Evolutionary conservation across 768 basidiomycete genomes (phyloP), one percentile per base, ranked within the genome.

Genomic region (Naganishia vishniacii): DNA sequence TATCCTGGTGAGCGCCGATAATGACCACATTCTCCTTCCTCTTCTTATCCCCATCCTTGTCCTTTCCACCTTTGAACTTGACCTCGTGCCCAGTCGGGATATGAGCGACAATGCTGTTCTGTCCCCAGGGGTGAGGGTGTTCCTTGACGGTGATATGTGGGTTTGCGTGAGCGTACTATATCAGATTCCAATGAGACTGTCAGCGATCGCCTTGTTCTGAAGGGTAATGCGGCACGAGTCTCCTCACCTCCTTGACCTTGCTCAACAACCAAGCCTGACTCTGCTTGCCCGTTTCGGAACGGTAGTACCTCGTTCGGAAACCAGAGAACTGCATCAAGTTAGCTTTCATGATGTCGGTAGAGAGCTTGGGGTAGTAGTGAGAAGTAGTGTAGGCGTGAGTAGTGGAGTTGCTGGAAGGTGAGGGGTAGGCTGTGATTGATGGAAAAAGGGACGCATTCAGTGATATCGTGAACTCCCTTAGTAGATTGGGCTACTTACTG

Each of bases 111-210:
- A 78, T 84, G 58, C 83, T 83, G 76, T 88, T 86, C 81, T 95
- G 92, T 11, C 86, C 86, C 91, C 91, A 92, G 2, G 84, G 78
- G 74, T 92, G 90, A 51, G 79, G 62, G 70, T 91, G 91, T 75
- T 90, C 89, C 26, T 81, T 78, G 63, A 91, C 76, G 6, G 82
- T 82, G 69, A 94, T 88, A 16, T 64, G 65, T 1, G 68, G 60
- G 67, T 72, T 61, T 31, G 29, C 34, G 13, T 67, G 51, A 26
- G 71, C 63, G 62, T 72, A 64, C 72, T 56, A 40, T 15, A 41
- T 56, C 42, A 8, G 11, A 44, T 18, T 7, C 34, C 7, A 37
- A 70, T 42, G 26, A n/a, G 26, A 20, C 8, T 4, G 46, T 20
- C 25, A 46, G 23, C 4, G 2, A 8, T 11, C 26, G 26, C n/a